Evolutionary conservation across 225 moss, liverwort and hornwort genomes (phyloP).

Genomic region (Takakia lepidozioides): DNA sequence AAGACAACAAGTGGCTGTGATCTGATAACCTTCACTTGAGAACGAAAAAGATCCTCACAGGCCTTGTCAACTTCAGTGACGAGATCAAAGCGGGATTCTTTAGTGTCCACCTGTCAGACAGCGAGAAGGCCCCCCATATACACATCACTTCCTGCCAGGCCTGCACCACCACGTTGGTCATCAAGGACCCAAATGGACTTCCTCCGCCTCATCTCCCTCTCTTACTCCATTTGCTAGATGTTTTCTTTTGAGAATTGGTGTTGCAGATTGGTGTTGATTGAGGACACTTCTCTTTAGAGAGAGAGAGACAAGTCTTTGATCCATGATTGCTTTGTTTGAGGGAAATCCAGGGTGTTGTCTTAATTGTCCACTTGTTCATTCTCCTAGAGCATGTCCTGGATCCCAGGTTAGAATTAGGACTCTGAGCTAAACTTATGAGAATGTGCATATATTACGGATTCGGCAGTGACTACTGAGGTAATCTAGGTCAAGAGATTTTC

Average conservation of each 20-base stretch:
- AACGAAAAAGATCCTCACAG: slow-evolving; percentile 59
- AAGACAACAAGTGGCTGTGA: neutral
- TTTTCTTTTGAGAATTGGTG: neutral
- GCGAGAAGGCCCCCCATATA: slow-evolving; percentile 30
- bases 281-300: neutral
- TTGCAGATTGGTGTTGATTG: neutral
- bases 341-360: neutral
- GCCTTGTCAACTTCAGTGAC: slow-evolving; percentile 89
- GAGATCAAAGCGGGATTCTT: slow-evolving; percentile 73
- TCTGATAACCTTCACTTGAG: slow-evolving; percentile 66
- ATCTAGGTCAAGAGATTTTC: no score
- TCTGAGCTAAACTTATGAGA: no score
- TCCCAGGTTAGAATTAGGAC: no score
- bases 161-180: slow-evolving; percentile 42
- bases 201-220: slow-evolving; percentile 29
- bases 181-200: no score
- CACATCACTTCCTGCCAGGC: slow-evolving; percentile 26
- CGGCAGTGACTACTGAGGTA: no score
- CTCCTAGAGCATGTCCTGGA: neutral
- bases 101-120: slow-evolving; percentile 59
- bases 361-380: neutral
- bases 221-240: slow-evolving; percentile 16
- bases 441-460: no score
- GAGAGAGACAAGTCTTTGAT: neutral
- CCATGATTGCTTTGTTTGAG: neutral